Base-by-base conservation (phyloP, 2,329 filamentous ascomycete species). In the Epichloe hybrida region DNA sequence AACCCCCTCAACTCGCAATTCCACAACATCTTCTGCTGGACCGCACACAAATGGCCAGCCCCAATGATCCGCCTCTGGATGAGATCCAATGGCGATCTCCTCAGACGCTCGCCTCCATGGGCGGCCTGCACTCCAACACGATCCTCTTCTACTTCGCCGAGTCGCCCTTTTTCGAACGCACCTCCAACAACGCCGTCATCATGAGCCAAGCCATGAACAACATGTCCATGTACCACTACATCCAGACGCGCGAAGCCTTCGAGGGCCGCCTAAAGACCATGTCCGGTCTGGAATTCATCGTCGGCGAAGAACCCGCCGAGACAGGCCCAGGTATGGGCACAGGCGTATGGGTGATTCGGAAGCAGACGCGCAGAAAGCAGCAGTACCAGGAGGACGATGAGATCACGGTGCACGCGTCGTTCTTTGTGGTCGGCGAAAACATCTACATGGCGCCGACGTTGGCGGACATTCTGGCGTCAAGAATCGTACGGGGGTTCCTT, bases 341-440 rank as follows among this genome's bases (percentile, higher is more conserved):
- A 0, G 81, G 80, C 31, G 79, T 84, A 7, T 85, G 81, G 81
- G 77, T 84, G 31, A 83, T 85, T 57, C 75, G 80, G 59, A 84
- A 84, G 69, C 81, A 85, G 66, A 80, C 75, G 27, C 70, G 81
- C 47, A 72, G 76, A 53, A 81, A 82, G 66, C 69, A 72, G 13
- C 69, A 72, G 15, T 69, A 72, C 41, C 70, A 71, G 5, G 68
- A 72, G 13, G 75, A 79, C 27, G 79, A 82, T 56, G 79, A 82
- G 53, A 70, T 84, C 27, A 75, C 66, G 2, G 71, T 84, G 0
- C 75, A 81, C 39, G 70, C 75, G 4, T 74, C 75, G 2, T 85
- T 84, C 60, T 84, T 82, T 59, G 72, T 85, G 2, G 73, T 82
- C 1, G 80, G 80, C 0, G 78, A 82, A 56, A 80, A 83, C 49